A percentile compares a stretch with the other conserved stretches of the same genome.
These are phyloP conservation scores for Ceratocystis cacaofunesta DNA, from an alignment of 2,329 filamentous ascomycete genomes.

Conservation along the genomic window DNA sequence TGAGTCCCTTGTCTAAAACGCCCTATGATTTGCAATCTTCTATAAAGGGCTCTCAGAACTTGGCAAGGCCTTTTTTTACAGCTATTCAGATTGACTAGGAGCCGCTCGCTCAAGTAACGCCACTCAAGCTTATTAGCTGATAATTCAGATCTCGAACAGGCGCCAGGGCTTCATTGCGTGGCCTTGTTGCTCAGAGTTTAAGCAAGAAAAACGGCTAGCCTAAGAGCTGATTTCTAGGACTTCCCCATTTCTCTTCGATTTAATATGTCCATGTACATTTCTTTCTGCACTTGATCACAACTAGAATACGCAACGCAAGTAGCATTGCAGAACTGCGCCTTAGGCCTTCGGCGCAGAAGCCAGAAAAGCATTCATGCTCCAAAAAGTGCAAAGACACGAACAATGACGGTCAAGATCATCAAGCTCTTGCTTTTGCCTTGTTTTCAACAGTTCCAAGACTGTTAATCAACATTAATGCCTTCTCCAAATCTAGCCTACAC, in stretches of 20 bases:
- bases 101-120: no score
- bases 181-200: neutral
- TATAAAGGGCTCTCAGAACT: no score
- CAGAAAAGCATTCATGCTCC: neutral
- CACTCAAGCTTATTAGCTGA: neutral
- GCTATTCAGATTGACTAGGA: no score
- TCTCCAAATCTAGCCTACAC: no score
- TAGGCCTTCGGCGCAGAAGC: neutral
- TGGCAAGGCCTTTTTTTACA: no score
- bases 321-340: neutral
- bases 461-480: no score
- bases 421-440: no score
- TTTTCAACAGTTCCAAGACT: no score
- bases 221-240: neutral
- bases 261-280: neutral
- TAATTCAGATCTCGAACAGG: neutral
- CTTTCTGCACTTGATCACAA: neutral
- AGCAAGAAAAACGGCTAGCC: neutral
- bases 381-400: neutral
- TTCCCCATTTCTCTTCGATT: neutral
- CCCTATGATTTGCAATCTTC: no score
- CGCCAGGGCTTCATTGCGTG: neutral
- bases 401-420: neutral
- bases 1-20: no score
- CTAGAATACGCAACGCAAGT: neutral